phyloP scores from a whole-genome alignment of 75 land plant genomes.

The Adiantum capillusveneris region DNA sequence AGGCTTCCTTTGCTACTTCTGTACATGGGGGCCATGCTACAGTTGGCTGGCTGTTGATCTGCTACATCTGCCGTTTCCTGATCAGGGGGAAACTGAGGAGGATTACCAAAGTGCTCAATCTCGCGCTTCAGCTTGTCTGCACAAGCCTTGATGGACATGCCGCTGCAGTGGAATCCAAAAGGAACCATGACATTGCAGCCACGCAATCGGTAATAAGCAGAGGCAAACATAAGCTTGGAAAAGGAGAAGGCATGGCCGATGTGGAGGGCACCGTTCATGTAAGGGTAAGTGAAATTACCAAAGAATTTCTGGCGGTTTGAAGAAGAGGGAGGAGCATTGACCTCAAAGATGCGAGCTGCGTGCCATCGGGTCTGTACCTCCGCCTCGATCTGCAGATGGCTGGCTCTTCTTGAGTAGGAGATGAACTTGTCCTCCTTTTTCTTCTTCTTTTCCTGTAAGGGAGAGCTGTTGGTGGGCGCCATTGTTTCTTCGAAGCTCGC shows the following conservation, averaged over 20 bases:
- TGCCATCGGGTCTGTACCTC: constrained; percentile 58
- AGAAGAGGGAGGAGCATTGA: constrained; percentile 38
- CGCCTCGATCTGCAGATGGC: constrained; percentile 45
- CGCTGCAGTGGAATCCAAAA: constrained; percentile 83
- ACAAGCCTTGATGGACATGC: too few species aligned
- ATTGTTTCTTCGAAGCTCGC: too few species aligned
- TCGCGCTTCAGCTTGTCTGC: too few species aligned
- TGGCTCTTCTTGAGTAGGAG: constrained; percentile 44
- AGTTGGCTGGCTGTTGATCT: constrained; percentile 60
- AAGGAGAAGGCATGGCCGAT: constrained; percentile 82
- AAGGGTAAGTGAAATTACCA: constrained; percentile 86
- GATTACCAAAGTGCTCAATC: too few species aligned
- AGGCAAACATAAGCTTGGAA: too few species aligned
- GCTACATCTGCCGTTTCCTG: constrained; percentile 15
- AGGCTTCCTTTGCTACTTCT: too few species aligned
- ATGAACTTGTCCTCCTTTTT: too few species aligned
- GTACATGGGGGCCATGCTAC: constrained; percentile 38
- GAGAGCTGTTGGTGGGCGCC: too few species aligned
- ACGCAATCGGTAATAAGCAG: constrained; percentile 60
- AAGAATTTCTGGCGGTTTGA: constrained; percentile 66
- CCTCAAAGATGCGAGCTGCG: constrained; percentile 45
- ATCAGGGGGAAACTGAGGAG: constrained; percentile 51
- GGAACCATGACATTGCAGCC: constrained; percentile 76
- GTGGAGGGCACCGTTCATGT: constrained; percentile 82
- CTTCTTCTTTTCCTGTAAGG: too few species aligned